Base-by-base conservation (phyloP, 2,329 filamentous ascomycete genomes). In the Paracoccidioides lutzii region DNA sequence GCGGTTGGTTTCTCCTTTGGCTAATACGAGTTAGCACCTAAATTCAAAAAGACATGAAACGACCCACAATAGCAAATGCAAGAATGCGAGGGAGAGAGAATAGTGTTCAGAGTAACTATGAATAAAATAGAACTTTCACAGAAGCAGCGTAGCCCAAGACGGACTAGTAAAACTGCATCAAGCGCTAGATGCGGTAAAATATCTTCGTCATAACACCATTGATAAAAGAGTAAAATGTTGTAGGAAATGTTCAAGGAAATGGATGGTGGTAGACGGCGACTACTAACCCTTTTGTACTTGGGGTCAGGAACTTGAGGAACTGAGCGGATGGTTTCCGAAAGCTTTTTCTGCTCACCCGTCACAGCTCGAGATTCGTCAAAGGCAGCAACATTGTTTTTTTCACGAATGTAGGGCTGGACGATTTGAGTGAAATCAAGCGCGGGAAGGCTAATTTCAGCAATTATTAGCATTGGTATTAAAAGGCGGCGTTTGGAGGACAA, bases 101-200 rank as follows among this genome's bases (percentile, higher is more conserved):
- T 64, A 56, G 62, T 65, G 67, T 73, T 84, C 81, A 84, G 81
- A 81, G 81, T 84, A 84, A 84, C 81, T 84, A 84, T 84, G 86
- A 87, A 53, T 70, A 68, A 71, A 69, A 73, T 22, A 75, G 72
- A 73, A 64, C 74, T 82, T 78, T 85, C 82, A 85, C 79, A 77
- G 82, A 80, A 80, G 84, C 81, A 77, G 80, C 76, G 77, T 80
- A 80, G 75, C 80, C 86, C 87, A 93, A 86, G 78, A 91, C 87
- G 87, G 81, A 79, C 78, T 79, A 78, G 73, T 68, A 68, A 75
- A 76, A 82, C 83, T 80, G 82, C 85, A 79, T 90, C 86, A 85
- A 86, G 80, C 63, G 69, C 69, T 68, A 59, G 66, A 73, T 70
- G 72, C 71, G 84, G 81, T 83, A 81, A 82, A 77, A 78, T 72